phyloP scores from a whole-genome alignment of 2,329 filamentous ascomycete genomes.

The Rugonectria rugulosa region DNA sequence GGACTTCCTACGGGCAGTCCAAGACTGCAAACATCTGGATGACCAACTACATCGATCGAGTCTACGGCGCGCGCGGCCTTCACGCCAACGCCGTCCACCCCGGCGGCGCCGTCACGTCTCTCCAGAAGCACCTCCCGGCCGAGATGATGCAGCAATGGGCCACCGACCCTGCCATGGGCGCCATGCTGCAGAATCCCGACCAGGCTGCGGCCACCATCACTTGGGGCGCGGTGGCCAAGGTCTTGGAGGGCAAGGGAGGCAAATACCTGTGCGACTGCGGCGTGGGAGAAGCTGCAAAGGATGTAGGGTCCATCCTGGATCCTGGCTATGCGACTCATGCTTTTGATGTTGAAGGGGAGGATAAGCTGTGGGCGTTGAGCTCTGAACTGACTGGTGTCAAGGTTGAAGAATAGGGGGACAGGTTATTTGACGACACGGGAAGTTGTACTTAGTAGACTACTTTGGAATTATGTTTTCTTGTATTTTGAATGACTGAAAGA shows the following conservation, averaged over 20 bases:
- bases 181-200: slow-evolving; percentile 13
- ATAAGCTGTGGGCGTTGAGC: slow-evolving; percentile 51
- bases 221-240: slow-evolving; percentile 51
- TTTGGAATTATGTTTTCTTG: too few relatives aligned
- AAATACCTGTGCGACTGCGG: slow-evolving; percentile 54
- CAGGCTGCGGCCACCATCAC: slow-evolving; percentile 59
- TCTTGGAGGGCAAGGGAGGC: slow-evolving; percentile 55
- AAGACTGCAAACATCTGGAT: slow-evolving; percentile 58
- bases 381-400: slow-evolving; percentile 14
- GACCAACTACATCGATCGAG: slow-evolving; percentile 56
- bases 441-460: too few relatives aligned
- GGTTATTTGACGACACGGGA: too few relatives aligned
- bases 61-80: slow-evolving; percentile 49
- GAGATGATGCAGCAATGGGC: slow-evolving; percentile 8
- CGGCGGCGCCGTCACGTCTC: slow-evolving; percentile 45
- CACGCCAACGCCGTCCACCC: slow-evolving; percentile 54
- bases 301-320: not conserved
- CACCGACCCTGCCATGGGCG: slow-evolving; percentile 5
- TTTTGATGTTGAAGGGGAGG: slow-evolving; percentile 49
- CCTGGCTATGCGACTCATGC: slow-evolving; percentile 33
- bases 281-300: slow-evolving; percentile 32
- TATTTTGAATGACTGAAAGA: too few relatives aligned
- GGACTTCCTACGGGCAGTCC: slow-evolving; percentile 50
- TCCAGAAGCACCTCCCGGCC: not conserved
- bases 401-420: not conserved